Base-by-base conservation (phyloP, 257 asterid species). In the Solanum pennellii region DNA sequence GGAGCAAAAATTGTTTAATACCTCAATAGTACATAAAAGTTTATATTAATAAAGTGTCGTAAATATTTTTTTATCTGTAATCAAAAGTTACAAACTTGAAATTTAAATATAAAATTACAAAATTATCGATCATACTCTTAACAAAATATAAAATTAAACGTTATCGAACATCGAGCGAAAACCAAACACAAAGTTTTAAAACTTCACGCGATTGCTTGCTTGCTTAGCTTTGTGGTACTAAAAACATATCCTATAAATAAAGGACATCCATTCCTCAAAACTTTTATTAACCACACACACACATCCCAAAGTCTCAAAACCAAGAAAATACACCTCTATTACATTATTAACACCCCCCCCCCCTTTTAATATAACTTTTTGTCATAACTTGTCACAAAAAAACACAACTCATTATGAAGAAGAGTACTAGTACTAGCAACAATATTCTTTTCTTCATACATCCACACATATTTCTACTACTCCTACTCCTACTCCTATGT, bases 91-190 rank as follows among this genome's bases (percentile, higher is more conserved):
- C 3, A 25, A 13, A 12, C 4, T 66, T 25, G 0, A 66, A 25
- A 1, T 1, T 1, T 66, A 2, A 25, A 66, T 25, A 66, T 66
- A 6, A 2, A 0, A 65, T 52, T 0, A 25, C 1, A 6, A 5
- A 0, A 7, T 52, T 4, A 25, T 25, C 3, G 0, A 65, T 12
- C 0, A 3, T n/a, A 5, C 0, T 0, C 4, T n/a, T 2, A 65
- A 65, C 2, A 11, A 11, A 23, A 21, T 62, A 23, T 9, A 4
- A 62, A 62, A 23, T 23, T 2, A 23, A 23, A 62, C 5, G 12
- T 21, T 25, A 66, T 27, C 10, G 18, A 66, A 13, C 74, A 27
- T 13, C 20, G 5, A 12, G 1, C 5, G 37, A 27, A 66, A 27
- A 27, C 20, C 21, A 68, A 66, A 66, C 0, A 5, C 16, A 10